A percentile compares a stretch with the other conserved stretches of the same genome.
phyloP scores from a whole-genome alignment of 768 basidiomycete species.

The Pleurotus citrinopileatus region DNA sequence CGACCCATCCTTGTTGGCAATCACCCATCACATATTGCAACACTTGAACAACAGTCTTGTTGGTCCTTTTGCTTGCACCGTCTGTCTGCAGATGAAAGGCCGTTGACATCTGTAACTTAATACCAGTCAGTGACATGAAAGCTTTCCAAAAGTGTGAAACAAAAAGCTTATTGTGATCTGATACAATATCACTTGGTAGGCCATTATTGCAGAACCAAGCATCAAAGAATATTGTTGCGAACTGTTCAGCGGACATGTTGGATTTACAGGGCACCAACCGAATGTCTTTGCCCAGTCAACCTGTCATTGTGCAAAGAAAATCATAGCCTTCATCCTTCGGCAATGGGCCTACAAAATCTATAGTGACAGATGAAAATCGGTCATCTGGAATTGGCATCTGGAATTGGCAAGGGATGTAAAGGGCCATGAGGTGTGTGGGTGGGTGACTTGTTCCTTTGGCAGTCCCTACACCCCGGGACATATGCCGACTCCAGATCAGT shows the following conservation, averaged over 20 bases:
- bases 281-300: constrained; percentile 15
- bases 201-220: constrained; percentile 30
- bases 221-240: constrained; percentile 22
- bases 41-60: constrained; percentile 30
- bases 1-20: constrained; percentile 30
- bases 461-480: constrained; percentile 21
- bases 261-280: constrained; percentile 12
- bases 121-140: constrained; percentile 30
- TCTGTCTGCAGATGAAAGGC: constrained; percentile 37
- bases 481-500: constrained; percentile 22
- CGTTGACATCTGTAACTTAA: constrained; percentile 22
- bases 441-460: constrained; percentile 14
- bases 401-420: constrained; percentile 18
- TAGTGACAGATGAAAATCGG: constrained; percentile 18
- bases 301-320: constrained; percentile 23
- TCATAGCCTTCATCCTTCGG: constrained; percentile 24
- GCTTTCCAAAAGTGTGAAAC: constrained; percentile 32
- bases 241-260: constrained; percentile 14
- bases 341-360: constrained; percentile 30
- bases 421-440: constrained; percentile 27
- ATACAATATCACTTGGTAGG: constrained; percentile 30
- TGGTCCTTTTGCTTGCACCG: constrained; percentile 29
- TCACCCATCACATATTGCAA: constrained; percentile 24
- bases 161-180: constrained; percentile 30
- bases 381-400: constrained; percentile 13